Evolutionary conservation across 2,329 filamentous ascomycete genomes (phyloP).

Genomic region (Talaromyces piceae): DNA sequence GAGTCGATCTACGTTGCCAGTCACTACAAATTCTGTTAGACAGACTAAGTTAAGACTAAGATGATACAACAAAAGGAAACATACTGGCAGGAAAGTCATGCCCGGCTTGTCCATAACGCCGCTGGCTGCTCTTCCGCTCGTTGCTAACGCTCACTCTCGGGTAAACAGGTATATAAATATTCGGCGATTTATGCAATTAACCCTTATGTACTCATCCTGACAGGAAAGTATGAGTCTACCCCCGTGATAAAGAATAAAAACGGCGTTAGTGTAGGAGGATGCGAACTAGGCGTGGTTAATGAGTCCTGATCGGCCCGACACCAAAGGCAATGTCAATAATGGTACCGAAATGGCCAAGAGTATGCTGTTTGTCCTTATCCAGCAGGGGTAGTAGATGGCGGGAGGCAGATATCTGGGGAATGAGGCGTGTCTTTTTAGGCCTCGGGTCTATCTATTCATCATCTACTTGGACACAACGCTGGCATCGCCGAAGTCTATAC

Average conservation of each 20-base stretch:
- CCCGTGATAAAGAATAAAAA: slow-evolving; percentile 45
- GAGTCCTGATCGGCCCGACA: slow-evolving; percentile 45
- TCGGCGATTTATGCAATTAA: slow-evolving; percentile 45
- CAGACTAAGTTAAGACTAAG: too few species aligned
- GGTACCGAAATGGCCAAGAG: slow-evolving; percentile 42
- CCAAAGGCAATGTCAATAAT: slow-evolving; percentile 51
- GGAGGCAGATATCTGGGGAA: slow-evolving; percentile 42
- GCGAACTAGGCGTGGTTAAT: slow-evolving; percentile 45
- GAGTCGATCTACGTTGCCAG: slow-evolving; percentile 27
- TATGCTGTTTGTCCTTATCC: slow-evolving; percentile 40
- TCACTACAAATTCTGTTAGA: too few species aligned
- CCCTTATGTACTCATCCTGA: slow-evolving; percentile 52
- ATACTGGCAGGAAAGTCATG: slow-evolving; percentile 43
- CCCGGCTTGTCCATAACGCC: slow-evolving; percentile 47
- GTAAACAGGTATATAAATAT: slow-evolving; percentile 53
- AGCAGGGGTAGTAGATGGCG: slow-evolving; percentile 49
- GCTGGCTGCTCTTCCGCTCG: slow-evolving; percentile 47
- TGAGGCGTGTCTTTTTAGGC: slow-evolving; percentile 45
- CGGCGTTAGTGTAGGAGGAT: slow-evolving; percentile 45
- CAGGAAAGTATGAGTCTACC: slow-evolving; percentile 49
- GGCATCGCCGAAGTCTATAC: slow-evolving; percentile 13
- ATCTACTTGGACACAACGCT: slow-evolving; percentile 14
- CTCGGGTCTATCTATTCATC: slow-evolving; percentile 21
- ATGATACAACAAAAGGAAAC: not conserved
- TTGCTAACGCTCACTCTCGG: slow-evolving; percentile 43